These are phyloP conservation scores for Mikania micrantha DNA, from an alignment of 129 eudicot species.

Conservation along the genomic window DNA sequence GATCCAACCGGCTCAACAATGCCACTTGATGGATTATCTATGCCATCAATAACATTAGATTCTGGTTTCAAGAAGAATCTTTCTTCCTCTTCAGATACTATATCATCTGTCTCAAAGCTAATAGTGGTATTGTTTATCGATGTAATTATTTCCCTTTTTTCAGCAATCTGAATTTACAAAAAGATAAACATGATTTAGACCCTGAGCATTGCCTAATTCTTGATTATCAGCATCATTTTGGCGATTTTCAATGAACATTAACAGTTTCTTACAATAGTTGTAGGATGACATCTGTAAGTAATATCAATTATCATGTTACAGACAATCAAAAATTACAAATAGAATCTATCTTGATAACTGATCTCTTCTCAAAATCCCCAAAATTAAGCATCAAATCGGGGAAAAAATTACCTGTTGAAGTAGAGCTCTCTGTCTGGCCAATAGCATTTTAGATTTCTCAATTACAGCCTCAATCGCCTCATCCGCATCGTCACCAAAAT, in stretches of 20 bases:
- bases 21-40: constrained; percentile 4
- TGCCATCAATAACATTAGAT: constrained; percentile 20
- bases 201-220: not conserved
- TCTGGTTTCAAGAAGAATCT: constrained; percentile 32
- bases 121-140: constrained; percentile 45
- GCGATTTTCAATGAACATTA: not conserved
- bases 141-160: constrained; percentile 66
- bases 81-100: constrained; percentile 26
- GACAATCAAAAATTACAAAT: not conserved
- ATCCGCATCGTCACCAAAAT: constrained; percentile 37
- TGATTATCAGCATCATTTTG: not conserved
- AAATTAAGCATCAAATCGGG: not conserved
- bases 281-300: not conserved
- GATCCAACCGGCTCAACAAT: constrained; percentile 5
- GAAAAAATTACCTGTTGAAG: constrained; percentile 50
- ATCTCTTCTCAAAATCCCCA: not conserved
- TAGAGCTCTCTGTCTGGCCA: constrained; percentile 59
- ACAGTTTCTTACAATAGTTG: not conserved
- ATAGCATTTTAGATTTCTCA: constrained; percentile 71
- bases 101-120: constrained; percentile 29
- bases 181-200: not conserved
- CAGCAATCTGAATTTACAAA: constrained; percentile 64
- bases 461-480: constrained; percentile 79
- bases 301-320: not conserved
- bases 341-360: not conserved